phyloP scores from a whole-genome alignment of 495 filamentous ascomycete species.

The Xylaria longipes region DNA sequence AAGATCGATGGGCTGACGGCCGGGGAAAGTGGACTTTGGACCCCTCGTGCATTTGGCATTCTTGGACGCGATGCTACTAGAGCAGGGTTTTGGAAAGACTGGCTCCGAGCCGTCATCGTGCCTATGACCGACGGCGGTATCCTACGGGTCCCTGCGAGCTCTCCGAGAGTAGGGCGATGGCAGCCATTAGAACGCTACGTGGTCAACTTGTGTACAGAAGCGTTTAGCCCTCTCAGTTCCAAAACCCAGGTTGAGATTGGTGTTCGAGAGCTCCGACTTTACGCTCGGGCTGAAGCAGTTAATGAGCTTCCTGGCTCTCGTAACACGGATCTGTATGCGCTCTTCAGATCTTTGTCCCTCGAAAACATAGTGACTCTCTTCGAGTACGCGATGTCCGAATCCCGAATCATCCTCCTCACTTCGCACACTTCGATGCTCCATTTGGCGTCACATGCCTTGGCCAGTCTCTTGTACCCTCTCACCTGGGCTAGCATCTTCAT shows the following conservation, averaged over 20 bases:
- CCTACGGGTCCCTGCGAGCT: slow-evolving; percentile 82
- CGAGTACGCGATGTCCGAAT: slow-evolving; percentile 92
- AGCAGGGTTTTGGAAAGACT: slow-evolving; percentile 98
- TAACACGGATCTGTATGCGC: slow-evolving; percentile 89
- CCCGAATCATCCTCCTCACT: slow-evolving; percentile 93
- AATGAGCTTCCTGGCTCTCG: slow-evolving; percentile 95
- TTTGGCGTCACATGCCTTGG: slow-evolving; percentile 82
- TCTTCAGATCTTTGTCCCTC: slow-evolving; percentile 88
- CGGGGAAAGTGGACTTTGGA: slow-evolving; percentile 96
- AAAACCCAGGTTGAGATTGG: slow-evolving; percentile 95
- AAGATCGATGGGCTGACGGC: slow-evolving; percentile 97
- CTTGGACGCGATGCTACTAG: slow-evolving; percentile 83
- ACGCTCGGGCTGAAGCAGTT: slow-evolving; percentile 87
- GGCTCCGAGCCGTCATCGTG: slow-evolving; percentile 89
- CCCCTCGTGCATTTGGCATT: slow-evolving; percentile 91
- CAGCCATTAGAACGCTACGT: slow-evolving; percentile 96
- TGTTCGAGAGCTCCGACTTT: slow-evolving; percentile 87
- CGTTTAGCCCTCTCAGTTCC: slow-evolving; percentile 86
- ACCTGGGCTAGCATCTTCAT: slow-evolving; percentile 94
- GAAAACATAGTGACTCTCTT: slow-evolving; percentile 91
- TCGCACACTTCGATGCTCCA: slow-evolving; percentile 97
- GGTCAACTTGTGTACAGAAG: slow-evolving; percentile 96
- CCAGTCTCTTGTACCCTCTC: slow-evolving; percentile 85
- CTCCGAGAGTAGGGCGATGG: slow-evolving; percentile 93
- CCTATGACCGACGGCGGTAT: slow-evolving; percentile 92